Conservation (phyloP, 768 basidiomycete species). For the Serendipita sp. region DNA sequence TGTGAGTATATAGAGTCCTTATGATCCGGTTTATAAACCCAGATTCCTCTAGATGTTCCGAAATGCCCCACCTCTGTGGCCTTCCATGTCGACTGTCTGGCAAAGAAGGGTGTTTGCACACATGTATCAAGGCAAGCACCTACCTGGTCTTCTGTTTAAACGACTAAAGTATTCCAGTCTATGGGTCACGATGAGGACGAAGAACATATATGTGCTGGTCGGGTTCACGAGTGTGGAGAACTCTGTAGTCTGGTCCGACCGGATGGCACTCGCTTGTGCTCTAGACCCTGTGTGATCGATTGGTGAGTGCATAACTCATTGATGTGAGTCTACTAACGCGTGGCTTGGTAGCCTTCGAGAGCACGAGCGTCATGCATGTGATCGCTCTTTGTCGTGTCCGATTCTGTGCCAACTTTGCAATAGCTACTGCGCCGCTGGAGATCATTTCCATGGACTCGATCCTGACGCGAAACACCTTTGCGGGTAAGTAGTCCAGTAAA, state of each 20-base stretch:
- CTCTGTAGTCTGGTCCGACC: constrained; percentile 12
- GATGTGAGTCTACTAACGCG: not conserved
- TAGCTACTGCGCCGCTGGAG: constrained; percentile 29
- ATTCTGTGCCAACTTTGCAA: constrained; percentile 38
- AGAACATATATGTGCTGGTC: constrained; percentile 37
- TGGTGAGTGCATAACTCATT: not conserved
- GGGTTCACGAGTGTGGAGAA: constrained; percentile 38
- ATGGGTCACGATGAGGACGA: constrained; percentile 27
- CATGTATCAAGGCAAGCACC: constrained; percentile 35
- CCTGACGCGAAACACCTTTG: constrained; percentile 32
- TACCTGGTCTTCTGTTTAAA: not conserved
- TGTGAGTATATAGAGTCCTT: constrained; percentile 22
- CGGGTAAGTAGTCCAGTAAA: constrained; percentile 24
- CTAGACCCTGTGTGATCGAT: not conserved
- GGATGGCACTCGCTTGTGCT: not conserved
- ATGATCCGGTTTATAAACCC: not conserved
- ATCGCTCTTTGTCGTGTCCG: constrained; percentile 32
- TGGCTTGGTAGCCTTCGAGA: constrained; percentile 4
- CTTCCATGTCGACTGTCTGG: constrained; percentile 29
- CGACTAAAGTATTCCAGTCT: constrained; percentile 22
- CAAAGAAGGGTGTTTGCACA: constrained; percentile 32
- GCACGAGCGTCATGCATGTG: constrained; percentile 34
- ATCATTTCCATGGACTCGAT: constrained; percentile 39
- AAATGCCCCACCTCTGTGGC: constrained; percentile 38
- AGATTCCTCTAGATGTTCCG: constrained; percentile 27